phyloP scores from a whole-genome alignment of 2,329 filamentous ascomycete species.

The Grosmannia serpens region DNA sequence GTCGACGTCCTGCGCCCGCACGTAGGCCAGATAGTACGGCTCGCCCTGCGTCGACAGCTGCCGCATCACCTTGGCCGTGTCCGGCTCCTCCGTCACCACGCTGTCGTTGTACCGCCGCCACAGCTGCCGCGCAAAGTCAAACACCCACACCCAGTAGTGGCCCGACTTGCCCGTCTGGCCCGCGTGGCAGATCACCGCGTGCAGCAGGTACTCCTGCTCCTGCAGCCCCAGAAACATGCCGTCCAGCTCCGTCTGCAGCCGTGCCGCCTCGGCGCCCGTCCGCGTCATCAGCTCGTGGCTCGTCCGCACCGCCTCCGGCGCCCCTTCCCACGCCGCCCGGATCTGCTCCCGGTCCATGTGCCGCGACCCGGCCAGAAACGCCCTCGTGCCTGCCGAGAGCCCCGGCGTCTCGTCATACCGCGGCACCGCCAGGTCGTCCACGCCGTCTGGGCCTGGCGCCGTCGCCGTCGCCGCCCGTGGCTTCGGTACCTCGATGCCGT shows the following conservation, averaged over 20 bases:
- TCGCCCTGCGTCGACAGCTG: conserved; percentile 58
- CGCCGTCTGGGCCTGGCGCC: not conserved
- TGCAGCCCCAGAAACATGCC: conserved; percentile 52
- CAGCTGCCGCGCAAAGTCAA: conserved; percentile 66
- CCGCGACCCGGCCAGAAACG: conserved; percentile 1
- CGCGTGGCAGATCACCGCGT: conserved; percentile 87
- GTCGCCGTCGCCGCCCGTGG: not conserved
- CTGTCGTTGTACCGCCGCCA: conserved; percentile 97
- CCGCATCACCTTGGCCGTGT: conserved; percentile 59
- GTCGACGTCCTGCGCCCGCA: conserved; percentile 17
- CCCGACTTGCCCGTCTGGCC: conserved; percentile 56
- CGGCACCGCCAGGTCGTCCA: not conserved
- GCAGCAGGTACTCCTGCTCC: conserved; percentile 64
- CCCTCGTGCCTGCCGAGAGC: not conserved
- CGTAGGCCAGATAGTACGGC: conserved; percentile 36
- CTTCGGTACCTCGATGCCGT: conserved; percentile 18
- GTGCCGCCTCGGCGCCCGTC: conserved; percentile 4
- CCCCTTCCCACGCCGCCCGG: not conserved
- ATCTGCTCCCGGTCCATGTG: conserved; percentile 3
- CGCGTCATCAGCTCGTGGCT: conserved; percentile 1
- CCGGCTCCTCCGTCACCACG: conserved; percentile 56
- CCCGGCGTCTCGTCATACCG: not conserved
- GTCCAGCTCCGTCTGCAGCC: conserved; percentile 23
- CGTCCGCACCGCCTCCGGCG: not conserved
- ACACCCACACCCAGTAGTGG: conserved; percentile 96